These are phyloP conservation scores for Trametes pubescens DNA, from an alignment of 1,284 basidiomycete genomes.

Conservation along the genomic window DNA sequence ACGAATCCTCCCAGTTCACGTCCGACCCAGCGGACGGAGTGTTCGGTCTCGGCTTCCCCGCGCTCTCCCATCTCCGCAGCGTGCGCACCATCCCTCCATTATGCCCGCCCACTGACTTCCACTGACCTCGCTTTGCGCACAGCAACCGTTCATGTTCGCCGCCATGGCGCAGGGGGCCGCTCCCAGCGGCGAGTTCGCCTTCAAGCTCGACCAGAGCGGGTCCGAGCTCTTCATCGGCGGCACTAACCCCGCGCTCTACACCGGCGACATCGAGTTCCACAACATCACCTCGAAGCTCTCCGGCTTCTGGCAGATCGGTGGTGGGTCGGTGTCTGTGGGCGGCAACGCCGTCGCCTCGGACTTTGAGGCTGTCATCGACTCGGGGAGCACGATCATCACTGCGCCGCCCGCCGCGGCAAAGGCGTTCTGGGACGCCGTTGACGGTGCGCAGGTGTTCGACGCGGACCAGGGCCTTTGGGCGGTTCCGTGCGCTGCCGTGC, in stretches of 20 bases:
- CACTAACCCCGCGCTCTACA: conserved; percentile 45
- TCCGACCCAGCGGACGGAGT: conserved; percentile 37
- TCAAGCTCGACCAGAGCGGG: conserved; percentile 53
- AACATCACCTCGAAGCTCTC: conserved; percentile 30
- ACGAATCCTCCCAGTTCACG: conserved; percentile 41
- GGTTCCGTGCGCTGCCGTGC: conserved; percentile 26
- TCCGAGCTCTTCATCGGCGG: conserved; percentile 61
- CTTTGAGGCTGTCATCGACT: conserved; percentile 37
- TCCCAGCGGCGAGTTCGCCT: conserved; percentile 48
- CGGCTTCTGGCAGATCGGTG: conserved; percentile 37
- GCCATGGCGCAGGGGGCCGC: conserved; percentile 43
- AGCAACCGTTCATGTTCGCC: conserved; percentile 44
- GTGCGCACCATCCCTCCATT: not conserved
- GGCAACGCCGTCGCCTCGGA: conserved; percentile 19
- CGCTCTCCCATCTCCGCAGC: conserved; percentile 39
- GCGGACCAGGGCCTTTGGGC: conserved; percentile 19
- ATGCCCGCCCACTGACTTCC: not conserved
- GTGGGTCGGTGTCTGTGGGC: conserved; percentile 25
- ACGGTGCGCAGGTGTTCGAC: conserved; percentile 24
- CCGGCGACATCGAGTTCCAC: conserved; percentile 49
- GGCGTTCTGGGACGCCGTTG: conserved; percentile 24
- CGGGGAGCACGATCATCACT: conserved; percentile 31
- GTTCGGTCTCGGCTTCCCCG: conserved; percentile 44
- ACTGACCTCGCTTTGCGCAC: not conserved
- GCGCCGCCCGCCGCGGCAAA: conserved; percentile 21